These are phyloP conservation scores for Hypoxylon sp. DNA, from an alignment of 2,329 filamentous ascomycete species.

Conservation along the genomic window DNA sequence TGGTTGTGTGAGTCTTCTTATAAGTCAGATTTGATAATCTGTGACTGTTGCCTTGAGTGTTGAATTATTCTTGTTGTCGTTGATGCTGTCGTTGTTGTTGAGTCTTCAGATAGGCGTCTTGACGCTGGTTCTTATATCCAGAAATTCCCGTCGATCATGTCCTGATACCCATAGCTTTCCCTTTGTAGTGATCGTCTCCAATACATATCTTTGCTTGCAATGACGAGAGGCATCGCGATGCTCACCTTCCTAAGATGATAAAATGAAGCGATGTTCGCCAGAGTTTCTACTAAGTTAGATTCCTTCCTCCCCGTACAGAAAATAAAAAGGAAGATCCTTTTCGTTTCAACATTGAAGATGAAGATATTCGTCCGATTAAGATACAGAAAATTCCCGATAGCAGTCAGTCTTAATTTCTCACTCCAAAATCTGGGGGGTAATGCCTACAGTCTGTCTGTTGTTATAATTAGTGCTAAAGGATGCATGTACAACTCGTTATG, in stretches of 20 bases:
- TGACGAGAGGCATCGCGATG: neutral
- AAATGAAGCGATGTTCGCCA: neutral
- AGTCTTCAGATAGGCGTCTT: neutral
- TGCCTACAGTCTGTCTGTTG: neutral
- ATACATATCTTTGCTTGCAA: neutral
- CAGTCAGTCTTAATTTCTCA: neutral
- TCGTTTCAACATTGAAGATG: neutral
- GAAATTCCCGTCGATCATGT: neutral
- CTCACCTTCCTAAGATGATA: neutral
- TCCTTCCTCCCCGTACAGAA: neutral
- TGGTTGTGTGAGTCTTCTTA: neutral
- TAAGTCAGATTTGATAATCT: neutral
- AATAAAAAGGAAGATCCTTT: neutral
- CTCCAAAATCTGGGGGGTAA: neutral
- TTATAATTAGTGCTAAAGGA: neutral
- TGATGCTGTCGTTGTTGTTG: neutral
- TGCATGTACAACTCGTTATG: neutral
- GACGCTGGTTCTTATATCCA: neutral
- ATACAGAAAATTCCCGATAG: neutral
- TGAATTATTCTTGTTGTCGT: neutral
- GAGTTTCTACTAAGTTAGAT: neutral
- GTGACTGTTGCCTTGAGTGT: neutral
- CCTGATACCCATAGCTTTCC: neutral
- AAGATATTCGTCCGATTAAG: neutral
- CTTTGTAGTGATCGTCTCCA: neutral